phyloP scores from a whole-genome alignment of 441 rosid species.

The Pelargonium cotyledonis region DNA sequence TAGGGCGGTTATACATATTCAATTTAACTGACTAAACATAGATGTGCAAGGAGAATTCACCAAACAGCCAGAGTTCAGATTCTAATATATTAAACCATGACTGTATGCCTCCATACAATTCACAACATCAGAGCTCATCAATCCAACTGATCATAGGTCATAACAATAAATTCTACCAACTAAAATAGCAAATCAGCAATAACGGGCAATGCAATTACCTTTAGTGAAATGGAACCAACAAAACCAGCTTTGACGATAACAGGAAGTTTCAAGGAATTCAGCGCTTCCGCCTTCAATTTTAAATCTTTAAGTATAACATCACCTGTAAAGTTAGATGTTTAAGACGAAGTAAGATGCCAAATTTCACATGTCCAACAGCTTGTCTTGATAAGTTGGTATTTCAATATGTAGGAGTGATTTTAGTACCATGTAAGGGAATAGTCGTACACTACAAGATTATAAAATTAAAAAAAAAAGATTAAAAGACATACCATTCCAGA shows the following conservation, averaged over 20 bases:
- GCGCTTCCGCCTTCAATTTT: constrained; percentile 87
- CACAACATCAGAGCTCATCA: not conserved
- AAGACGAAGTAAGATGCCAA: not conserved
- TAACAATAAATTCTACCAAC: too few species aligned
- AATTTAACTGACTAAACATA: not conserved
- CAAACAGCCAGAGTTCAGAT: not conserved
- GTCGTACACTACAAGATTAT: not conserved
- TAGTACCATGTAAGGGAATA: constrained; percentile 12
- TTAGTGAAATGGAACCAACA: constrained; percentile 81
- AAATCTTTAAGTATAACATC: constrained; percentile 95
- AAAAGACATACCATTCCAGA: constrained; percentile 75
- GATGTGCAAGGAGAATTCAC: not conserved
- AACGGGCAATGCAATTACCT: constrained; percentile 38
- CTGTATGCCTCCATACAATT: not conserved
- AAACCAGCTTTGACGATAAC: constrained; percentile 95
- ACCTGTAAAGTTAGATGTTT: constrained; percentile 38
- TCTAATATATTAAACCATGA: not conserved
- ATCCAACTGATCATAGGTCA: not conserved
- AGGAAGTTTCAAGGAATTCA: constrained; percentile 83
- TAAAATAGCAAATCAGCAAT: not conserved
- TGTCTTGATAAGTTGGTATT: not conserved
- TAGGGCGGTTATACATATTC: constrained; percentile 4
- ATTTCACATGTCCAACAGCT: not conserved
- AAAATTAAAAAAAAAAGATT: constrained; percentile 7
- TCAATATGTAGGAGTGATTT: constrained; percentile 1